Evolutionary conservation across 371 early-diverging fungal species (phyloP).

Genomic region (Neoconidiobolus thromboides): DNA sequence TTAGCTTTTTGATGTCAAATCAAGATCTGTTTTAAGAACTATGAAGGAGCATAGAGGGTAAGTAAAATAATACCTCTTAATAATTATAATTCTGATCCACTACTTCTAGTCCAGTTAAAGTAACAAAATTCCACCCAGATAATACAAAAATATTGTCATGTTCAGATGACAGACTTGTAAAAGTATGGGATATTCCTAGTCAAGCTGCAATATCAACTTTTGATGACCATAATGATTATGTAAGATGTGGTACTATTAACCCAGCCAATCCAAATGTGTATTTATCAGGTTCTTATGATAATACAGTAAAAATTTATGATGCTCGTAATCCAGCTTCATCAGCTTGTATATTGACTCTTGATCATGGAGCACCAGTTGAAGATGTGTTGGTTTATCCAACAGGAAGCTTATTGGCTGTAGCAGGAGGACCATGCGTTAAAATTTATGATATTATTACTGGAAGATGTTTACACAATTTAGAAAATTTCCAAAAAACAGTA

Average conservation of each 20-base stretch:
- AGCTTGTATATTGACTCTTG: constrained; percentile 52
- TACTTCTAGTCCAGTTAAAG: constrained; percentile 48
- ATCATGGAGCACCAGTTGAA: constrained; percentile 79
- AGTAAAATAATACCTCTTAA: constrained; percentile 6
- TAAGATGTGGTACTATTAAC: constrained; percentile 52
- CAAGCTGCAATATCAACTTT: constrained; percentile 52
- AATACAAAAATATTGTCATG: constrained; percentile 64
- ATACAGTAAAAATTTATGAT: constrained; percentile 84
- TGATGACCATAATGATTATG: constrained; percentile 74
- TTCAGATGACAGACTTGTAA: constrained; percentile 79
- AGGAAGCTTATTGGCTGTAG: constrained; percentile 59
- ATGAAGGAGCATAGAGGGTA: constrained; percentile 67
- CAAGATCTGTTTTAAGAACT: constrained; percentile 72
- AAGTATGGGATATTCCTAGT: constrained; percentile 83
- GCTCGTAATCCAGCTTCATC: constrained; percentile 25
- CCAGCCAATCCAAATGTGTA: constrained; percentile 60
- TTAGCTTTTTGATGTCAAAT: constrained; percentile 42
- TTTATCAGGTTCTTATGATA: constrained; percentile 85
- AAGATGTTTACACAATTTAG: constrained; percentile 42
- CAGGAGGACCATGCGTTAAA: constrained; percentile 57
- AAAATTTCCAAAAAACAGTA: constrained; percentile 87
- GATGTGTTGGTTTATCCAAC: constrained; percentile 64
- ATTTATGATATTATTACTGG: constrained; percentile 79
- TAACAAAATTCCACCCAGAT: constrained; percentile 56
- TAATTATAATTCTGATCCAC: not conserved